Evolutionary conservation across 768 basidiomycete genomes (phyloP).

Genomic region (Flagelloscypha sp.): DNA sequence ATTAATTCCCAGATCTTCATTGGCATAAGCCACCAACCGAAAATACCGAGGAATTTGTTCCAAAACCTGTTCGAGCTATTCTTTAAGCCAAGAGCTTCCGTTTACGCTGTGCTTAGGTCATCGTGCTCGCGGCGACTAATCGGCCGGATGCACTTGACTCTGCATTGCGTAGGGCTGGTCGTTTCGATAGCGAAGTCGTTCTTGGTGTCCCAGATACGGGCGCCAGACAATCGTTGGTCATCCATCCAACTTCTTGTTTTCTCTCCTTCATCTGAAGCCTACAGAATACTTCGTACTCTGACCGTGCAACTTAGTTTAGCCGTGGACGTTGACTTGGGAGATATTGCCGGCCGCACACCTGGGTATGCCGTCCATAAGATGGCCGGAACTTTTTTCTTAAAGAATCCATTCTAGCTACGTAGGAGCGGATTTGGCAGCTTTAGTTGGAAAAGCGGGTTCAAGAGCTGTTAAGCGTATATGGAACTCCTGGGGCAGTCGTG

Average conservation of each 20-base stretch:
- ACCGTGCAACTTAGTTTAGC: constrained; percentile 77
- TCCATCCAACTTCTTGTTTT: neutral
- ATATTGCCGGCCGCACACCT: constrained; percentile 87
- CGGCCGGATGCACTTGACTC: constrained; percentile 92
- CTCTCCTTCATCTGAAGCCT: neutral
- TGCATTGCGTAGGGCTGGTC: constrained; percentile 84
- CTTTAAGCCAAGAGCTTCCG: too few relatives aligned
- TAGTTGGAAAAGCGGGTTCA: constrained; percentile 91
- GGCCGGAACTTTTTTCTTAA: too few relatives aligned
- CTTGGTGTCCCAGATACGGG: constrained; percentile 95
- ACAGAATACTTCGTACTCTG: constrained; percentile 83
- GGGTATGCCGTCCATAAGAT: too few relatives aligned
- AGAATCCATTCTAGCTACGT: too few relatives aligned
- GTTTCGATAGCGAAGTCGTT: constrained; percentile 96
- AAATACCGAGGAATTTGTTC: too few relatives aligned
- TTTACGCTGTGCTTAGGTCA: too few relatives aligned
- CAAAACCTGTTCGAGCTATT: too few relatives aligned
- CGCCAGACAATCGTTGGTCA: constrained; percentile 75
- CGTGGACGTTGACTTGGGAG: constrained; percentile 80
- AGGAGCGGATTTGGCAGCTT: constrained; percentile 85
- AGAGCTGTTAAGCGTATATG: constrained; percentile 97
- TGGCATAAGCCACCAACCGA: constrained; percentile 90
- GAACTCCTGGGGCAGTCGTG: too few relatives aligned
- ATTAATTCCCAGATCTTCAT: constrained; percentile 65
- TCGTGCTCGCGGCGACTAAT: constrained; percentile 96